Evolutionary conservation across 192 early-diverging fungal genomes (phyloP), one percentile per base, ranked within the genome.

Genomic region (Spizellomyces punctatus): DNA sequence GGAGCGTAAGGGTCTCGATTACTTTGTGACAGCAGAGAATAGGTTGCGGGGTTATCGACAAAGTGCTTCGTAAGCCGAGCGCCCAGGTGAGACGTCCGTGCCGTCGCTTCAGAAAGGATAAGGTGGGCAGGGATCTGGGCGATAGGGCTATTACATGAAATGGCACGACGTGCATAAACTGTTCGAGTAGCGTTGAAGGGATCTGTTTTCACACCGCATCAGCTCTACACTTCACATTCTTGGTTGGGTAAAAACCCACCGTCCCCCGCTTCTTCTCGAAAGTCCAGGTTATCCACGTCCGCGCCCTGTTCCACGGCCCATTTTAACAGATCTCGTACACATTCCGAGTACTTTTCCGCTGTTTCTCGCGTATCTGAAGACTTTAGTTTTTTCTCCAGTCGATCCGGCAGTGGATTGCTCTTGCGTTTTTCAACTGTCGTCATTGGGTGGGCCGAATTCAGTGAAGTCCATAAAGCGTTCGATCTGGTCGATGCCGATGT

Each of bases 31-130:
- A 66, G 19, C 52, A 41, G 6, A 6, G 17, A 14, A 41, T 36
- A 41, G 42, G 22, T 27, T 14, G 36, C 64, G 7, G 67, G 22
- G 57, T 59, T 46, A 8, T 65, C 55, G 43, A 63, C 69, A 14
- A 58, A 41, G 54, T 79, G 58, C 12, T 50, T 43, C 16, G 36
- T 36, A 5, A 83, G 46, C 6, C 10, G 19, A 10, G 19, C 47
- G 42, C 78, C 78, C 12, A 78, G 19, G 8, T 55, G 49, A 5
- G 82, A 83, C 0, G 50, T 46, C 16, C 55, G 60, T 42, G 75
- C 74, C 19, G 62, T 71, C 10, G 43, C 58, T 75, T 85, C 83
- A 12, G 76, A 74, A 2, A 85, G 55, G 50, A 85, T 66, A 14
- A 85, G 66, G 8, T n/a, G 41, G 9, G 59, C 63, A 3, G 83